These are phyloP conservation scores for Pichia sp. DNA, from an alignment of 1,139 yeast species.

Conservation along the genomic window DNA sequence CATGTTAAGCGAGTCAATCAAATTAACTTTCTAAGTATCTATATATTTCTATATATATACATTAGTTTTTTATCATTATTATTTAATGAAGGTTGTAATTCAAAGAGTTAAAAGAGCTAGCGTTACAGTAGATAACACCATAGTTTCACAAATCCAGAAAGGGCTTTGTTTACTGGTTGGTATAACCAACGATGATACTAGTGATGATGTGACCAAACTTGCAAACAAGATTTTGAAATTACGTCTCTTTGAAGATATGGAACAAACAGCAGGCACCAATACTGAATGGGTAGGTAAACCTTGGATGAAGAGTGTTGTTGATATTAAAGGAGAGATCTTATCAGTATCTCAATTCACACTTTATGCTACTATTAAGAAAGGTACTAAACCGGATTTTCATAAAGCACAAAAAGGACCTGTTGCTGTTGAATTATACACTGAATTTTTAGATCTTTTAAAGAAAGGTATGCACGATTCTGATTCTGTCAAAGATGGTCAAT, in stretches of 20 bases:
- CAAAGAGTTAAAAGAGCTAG: conserved; percentile 85
- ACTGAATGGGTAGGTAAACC: conserved; percentile 39
- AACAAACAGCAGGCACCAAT: conserved; percentile 32
- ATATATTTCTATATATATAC: too few species aligned
- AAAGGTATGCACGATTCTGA: conserved; percentile 47
- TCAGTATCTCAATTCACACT: conserved; percentile 88
- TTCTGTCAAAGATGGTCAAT: conserved; percentile 75
- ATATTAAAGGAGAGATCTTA: conserved; percentile 51
- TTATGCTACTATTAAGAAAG: conserved; percentile 76
- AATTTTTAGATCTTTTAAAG: conserved; percentile 45
- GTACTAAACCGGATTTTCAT: conserved; percentile 92
- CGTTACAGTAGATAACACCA: conserved; percentile 66
- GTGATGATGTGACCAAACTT: conserved; percentile 60
- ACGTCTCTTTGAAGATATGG: conserved; percentile 64
- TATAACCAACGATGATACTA: conserved; percentile 67
- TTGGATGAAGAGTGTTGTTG: conserved; percentile 55
- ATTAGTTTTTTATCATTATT: too few species aligned
- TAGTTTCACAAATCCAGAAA: conserved; percentile 63
- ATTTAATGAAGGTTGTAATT: conserved; percentile 72
- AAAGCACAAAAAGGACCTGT: conserved; percentile 75
- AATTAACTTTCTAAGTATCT: too few species aligned
- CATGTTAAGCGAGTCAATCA: too few species aligned
- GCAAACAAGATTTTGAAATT: conserved; percentile 61
- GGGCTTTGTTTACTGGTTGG: conserved; percentile 85
- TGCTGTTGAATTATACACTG: conserved; percentile 63